Evolutionary conservation across 1,284 basidiomycete species (phyloP).

Genomic region (Xanthoconium separans): DNA sequence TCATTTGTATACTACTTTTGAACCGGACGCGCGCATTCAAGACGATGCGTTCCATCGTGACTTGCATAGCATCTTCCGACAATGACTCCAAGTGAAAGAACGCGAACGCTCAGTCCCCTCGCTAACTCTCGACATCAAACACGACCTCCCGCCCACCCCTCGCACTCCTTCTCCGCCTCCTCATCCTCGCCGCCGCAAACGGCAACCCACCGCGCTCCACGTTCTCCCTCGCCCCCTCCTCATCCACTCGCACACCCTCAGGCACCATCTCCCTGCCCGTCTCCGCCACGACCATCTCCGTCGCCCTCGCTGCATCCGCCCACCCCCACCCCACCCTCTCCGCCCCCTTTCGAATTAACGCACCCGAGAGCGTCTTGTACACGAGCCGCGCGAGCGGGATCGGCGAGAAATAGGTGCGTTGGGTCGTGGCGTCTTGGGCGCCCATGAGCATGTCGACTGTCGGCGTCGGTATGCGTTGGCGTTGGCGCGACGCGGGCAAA

Average conservation of each 20-base stretch:
- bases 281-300: slow-evolving; percentile 15
- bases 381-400: slow-evolving; percentile 26
- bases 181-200: slow-evolving; percentile 28
- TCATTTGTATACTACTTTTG: no score
- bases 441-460: slow-evolving; percentile 24
- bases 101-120: no score
- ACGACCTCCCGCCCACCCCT: slow-evolving; percentile 22
- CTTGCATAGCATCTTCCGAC: no score
- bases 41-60: no score
- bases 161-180: slow-evolving; percentile 18
- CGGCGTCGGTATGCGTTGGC: slow-evolving; percentile 7
- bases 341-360: slow-evolving; percentile 24
- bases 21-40: no score
- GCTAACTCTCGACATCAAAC: slow-evolving; percentile 17
- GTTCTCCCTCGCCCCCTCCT: not conserved
- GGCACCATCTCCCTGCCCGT: slow-evolving; percentile 26
- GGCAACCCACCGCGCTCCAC: slow-evolving; percentile 12
- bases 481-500: not conserved
- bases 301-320: slow-evolving; percentile 27
- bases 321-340: not conserved
- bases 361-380: slow-evolving; percentile 21
- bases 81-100: no score
- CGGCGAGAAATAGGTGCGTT: slow-evolving; percentile 14
- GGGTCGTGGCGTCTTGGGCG: not conserved
- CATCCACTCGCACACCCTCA: not conserved